Evolutionary conservation across 768 basidiomycete species (phyloP), one percentile per base, ranked within the genome.

Genomic region (Russula sp.): DNA sequence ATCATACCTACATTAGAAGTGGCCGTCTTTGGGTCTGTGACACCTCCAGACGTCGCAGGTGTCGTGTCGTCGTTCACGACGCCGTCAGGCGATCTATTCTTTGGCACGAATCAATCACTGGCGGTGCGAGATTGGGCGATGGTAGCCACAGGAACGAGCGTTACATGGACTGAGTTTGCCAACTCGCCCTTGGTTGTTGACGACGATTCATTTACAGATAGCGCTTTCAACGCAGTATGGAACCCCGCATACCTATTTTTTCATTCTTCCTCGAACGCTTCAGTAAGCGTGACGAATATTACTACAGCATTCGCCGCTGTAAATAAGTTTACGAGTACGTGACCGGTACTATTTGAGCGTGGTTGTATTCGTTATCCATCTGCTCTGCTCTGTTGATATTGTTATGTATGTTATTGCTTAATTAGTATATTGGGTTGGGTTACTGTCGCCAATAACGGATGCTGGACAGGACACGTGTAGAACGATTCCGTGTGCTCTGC

Each of bases 21-120:
- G 4, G 85, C 84, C 1, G 69, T 88, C n/a, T 87, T 88, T 70
- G 87, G 86, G 7, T 75, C 79, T 16, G 72, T 88, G 28, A 69
- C 72, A 16, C 77, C 80, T 20, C 67, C 79, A 3, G 86, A 88
- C 69, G 71, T 85, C 32, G 67, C 68, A 40, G 79, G 75, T 38
- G 78, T 79, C 8, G 73, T 80, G 26, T 82, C 85, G 22, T 79
- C 83, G 9, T 82, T 87, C 63, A 75, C 80, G 10, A 79, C 78
- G 11, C 72, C 83, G 24, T 76, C 78, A 30, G 81, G 79, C 10
- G 67, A 76, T 1, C 73, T 88, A 42, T 86, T 86, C 70, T 88
- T 87, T 71, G 87, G 87, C 20, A 83, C 84, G 34, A 73, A 77
- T 46, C 74, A 77, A 55, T 83, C 81, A 5, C 71, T 71, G 20